Evolutionary conservation across 116 monocot genomes (phyloP), one percentile per base, ranked within the genome.

Genomic region (Phalaenopsis hybrid): DNA sequence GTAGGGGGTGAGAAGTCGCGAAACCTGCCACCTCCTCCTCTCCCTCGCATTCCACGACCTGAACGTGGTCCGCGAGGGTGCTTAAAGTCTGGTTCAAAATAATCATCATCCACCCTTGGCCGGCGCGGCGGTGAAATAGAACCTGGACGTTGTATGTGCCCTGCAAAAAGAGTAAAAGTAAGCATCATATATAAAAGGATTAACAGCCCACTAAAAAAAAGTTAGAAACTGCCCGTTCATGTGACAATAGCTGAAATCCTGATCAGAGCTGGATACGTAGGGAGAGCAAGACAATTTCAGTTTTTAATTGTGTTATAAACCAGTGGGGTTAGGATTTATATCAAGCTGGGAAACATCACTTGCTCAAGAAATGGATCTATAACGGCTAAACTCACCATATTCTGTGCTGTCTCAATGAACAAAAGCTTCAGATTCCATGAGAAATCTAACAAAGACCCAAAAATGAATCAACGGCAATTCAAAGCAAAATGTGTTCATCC

Each of bases 91-190:
- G 74, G 63, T 28, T 76, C 90, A 86, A 77, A 84, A 65, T 79
- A 90, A 58, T 55, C 82, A 57, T 68, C 80, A 41, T 87, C 85
- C 10, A 48, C 9, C 65, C 81, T 85, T 13, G 49, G 85, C 11
- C 77, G 81, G 3, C 81, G 85, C 59, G 85, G 81, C 72, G 88
- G 86, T 76, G 91, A 95, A 78, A 85, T 82, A 59, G 90, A 87
- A 78, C 86, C 89, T 86, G 87, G 81, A 82, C 59, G 85, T 43
- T 81, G 84, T 25, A 61, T 77, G 85, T 90, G 86, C 37, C 90
- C 88, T 92, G 86, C 46, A 87, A 86, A 86, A 18, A 82, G 82
- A 33, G 73, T 50, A 81, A 69, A 41, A 55, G 57, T 46, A 57
- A 74, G 46, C 8, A 45, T 75, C 75, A 34, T 46, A 75, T 10